A percentile compares a stretch with the other conserved stretches of the same genome.
These are phyloP conservation scores for Penicillium sp. DNA, from an alignment of 2,329 filamentous ascomycete species.

Conservation along the genomic window DNA sequence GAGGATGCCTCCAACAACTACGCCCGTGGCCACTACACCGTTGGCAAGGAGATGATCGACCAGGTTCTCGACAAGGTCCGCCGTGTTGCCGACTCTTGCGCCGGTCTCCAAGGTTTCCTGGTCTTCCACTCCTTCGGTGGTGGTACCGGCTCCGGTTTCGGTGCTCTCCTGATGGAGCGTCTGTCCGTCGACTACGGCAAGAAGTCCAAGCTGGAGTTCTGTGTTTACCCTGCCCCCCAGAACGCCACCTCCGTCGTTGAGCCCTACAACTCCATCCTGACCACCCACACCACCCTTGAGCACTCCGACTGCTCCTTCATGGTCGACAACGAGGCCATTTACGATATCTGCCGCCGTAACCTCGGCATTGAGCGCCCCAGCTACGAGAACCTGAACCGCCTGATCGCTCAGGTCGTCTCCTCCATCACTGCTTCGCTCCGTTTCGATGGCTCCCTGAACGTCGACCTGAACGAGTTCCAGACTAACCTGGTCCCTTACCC, in stretches of 20 bases:
- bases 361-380: constrained; percentile 95
- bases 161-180: constrained; percentile 97
- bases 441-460: constrained; percentile 98
- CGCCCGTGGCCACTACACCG: constrained; percentile 98
- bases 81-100: constrained; percentile 96
- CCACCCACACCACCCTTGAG: constrained; percentile 98
- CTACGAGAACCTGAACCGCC: constrained; percentile 98
- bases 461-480: constrained; percentile 99
- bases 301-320: constrained; percentile 99
- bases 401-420: constrained; percentile 98
- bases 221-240: constrained; percentile 96
- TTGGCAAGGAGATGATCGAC: constrained; percentile 99
- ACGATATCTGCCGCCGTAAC: constrained; percentile 98
- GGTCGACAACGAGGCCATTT: constrained; percentile 99
- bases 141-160: constrained; percentile 98
- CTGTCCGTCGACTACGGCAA: constrained; percentile 99
- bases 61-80: constrained; percentile 97
- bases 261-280: constrained; percentile 99
- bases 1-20: constrained; percentile 99
- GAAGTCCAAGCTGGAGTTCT: constrained; percentile 99
- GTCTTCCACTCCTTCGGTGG: constrained; percentile 99
- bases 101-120: constrained; percentile 97
- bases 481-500: constrained; percentile 99
- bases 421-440: constrained; percentile 98
- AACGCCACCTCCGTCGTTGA: constrained; percentile 97